Percentiles rank a stretch among this genome's conserved stretches.
Conservation (phyloP, 2,329 filamentous ascomycete genomes). For the Diaporthe vaccinii region DNA sequence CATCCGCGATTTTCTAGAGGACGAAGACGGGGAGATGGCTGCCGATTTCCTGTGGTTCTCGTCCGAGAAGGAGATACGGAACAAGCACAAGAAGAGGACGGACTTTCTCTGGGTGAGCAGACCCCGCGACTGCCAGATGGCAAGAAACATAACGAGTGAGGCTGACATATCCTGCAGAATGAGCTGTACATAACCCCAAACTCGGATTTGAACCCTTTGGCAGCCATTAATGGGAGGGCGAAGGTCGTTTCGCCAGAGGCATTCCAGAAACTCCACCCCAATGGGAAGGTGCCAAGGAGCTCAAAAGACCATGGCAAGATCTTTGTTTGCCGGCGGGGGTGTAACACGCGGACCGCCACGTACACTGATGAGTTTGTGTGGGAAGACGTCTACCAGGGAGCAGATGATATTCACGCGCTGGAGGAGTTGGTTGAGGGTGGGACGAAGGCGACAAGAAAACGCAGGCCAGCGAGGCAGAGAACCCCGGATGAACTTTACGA, state of each 20-base stretch:
- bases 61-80: constrained; percentile 88
- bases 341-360: constrained; percentile 87
- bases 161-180: constrained; percentile 65
- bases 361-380: constrained; percentile 95
- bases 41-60: constrained; percentile 98
- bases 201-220: constrained; percentile 88
- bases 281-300: constrained; percentile 79
- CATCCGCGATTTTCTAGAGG: constrained; percentile 84
- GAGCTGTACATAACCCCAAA: constrained; percentile 92
- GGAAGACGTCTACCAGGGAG: constrained; percentile 85
- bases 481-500: constrained; percentile 51
- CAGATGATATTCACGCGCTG: constrained; percentile 73
- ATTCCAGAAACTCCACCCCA: constrained; percentile 79
- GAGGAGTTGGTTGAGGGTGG: constrained; percentile 76
- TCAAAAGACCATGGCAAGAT: constrained; percentile 85
- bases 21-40: constrained; percentile 81
- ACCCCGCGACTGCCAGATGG: not conserved
- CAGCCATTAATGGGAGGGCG: constrained; percentile 92
- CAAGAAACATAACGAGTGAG: not conserved
- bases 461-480: constrained; percentile 46
- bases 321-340: constrained; percentile 90
- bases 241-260: constrained; percentile 79
- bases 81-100: constrained; percentile 82
- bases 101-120: constrained; percentile 78
- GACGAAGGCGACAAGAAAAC: constrained; percentile 79